phyloP scores from a whole-genome alignment of 2,329 filamentous ascomycete genomes.

The Talaromyces sp. region DNA sequence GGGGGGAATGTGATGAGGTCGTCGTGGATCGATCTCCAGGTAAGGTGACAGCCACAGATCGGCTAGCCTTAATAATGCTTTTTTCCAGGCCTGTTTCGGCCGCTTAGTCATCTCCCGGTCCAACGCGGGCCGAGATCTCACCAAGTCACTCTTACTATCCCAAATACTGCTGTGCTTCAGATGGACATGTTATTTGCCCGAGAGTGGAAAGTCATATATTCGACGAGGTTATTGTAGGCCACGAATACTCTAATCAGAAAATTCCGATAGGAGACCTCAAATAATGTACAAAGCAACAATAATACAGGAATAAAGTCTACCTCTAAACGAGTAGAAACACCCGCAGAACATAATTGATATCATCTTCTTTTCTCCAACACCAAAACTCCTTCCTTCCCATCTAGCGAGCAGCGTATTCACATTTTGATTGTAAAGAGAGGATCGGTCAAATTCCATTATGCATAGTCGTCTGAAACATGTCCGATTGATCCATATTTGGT shows the following conservation, averaged over 20 bases:
- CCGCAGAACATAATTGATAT: background rate
- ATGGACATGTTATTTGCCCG: background rate
- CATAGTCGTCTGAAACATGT: conserved; percentile 24
- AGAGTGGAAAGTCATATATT: background rate
- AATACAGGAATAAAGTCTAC: conserved; percentile 5
- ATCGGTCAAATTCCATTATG: conserved; percentile 24
- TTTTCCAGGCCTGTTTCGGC: conserved; percentile 10
- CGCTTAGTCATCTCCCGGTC: conserved; percentile 15
- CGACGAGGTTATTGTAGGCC: background rate
- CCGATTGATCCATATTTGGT: conserved; percentile 31
- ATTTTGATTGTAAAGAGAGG: background rate
- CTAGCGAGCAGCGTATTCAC: background rate
- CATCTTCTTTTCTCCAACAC: conserved; percentile 20
- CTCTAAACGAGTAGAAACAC: background rate
- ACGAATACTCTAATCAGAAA: background rate
- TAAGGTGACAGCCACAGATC: conserved; percentile 7
- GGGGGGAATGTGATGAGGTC: background rate
- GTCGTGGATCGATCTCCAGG: conserved; percentile 4
- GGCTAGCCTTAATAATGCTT: conserved; percentile 7
- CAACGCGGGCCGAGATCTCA: conserved; percentile 7
- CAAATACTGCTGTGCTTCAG: background rate
- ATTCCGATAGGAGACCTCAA: background rate
- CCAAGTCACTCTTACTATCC: no score
- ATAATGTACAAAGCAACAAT: background rate
- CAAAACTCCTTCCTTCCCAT: conserved; percentile 18